Evolutionary conservation across 805 yeast species (phyloP), one percentile per base, ranked within the genome.

Genomic region (Candida odintsovae): DNA sequence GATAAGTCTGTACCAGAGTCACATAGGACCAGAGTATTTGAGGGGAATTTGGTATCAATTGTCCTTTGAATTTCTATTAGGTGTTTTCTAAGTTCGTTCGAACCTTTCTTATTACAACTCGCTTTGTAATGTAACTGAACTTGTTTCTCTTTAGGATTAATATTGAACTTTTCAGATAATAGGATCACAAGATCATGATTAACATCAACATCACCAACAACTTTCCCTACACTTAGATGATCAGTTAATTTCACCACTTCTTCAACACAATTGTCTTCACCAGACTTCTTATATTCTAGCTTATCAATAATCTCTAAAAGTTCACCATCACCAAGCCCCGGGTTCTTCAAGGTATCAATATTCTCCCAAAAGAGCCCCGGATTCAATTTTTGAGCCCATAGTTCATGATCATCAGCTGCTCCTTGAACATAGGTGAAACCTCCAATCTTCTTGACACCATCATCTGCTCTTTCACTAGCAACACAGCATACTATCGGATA

Each of bases 321-420:
- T 26, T 67, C 69, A 1, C 54, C 53, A 15, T 70, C 75, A 13
- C 67, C 46, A 4, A 57, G 44, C 4, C 44, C 42, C 9, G 44
- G 41, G 42, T 68, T 63, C 2, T 58, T 50, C 18, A 76, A 56
- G 4, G 15, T 18, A 0, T 59, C 63, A 3, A 60, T 43, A 48
- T 75, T 58, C 4, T 58, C 44, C 95, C 95, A 88, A 42, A 85
- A 76, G 23, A 77, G 42, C 0, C 56, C 54, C 0, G 90, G 80
- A 1, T 71, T 73, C 26, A 88, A 62, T 0, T 72, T 67, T 5
- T 75, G 69, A 0, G 83, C 76, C 97, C 97, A 90, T 11, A 83
- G 68, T 57, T 90, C 97, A 61, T 90, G 96, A 57, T 90, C 97
- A 63, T 90, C 97, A 0, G 94, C 97, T 0, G 96, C 94, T 1